A percentile compares a stretch with the other conserved stretches of the same genome.
Evolutionary conservation across 75 land plant species (phyloP).

Genomic region (Ceratopteris richardii): DNA sequence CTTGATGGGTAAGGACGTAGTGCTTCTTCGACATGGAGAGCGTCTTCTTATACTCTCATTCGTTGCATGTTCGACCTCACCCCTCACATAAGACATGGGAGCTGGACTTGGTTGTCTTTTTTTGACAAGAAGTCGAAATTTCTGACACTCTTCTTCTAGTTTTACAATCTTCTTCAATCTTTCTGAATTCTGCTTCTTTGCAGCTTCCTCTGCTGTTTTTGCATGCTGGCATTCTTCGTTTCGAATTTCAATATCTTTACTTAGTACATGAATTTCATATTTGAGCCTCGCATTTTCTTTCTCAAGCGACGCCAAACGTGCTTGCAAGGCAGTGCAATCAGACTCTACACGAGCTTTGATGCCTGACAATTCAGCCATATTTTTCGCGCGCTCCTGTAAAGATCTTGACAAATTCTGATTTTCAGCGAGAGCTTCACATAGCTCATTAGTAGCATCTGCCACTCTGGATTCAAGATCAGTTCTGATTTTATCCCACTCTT

Average conservation of each 20-base stretch:
- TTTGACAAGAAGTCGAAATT: conserved; percentile 18
- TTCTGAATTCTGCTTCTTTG: conserved; percentile 21
- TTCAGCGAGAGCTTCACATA: conserved; percentile 28
- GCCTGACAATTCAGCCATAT: conserved; percentile 34
- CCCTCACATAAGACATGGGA: conserved; percentile 18
- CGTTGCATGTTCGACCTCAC: conserved; percentile 13
- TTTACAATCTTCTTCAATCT: conserved; percentile 21
- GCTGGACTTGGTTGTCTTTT: conserved; percentile 22
- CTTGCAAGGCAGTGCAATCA: conserved; percentile 32
- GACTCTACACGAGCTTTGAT: conserved; percentile 40
- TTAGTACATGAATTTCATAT: conserved; percentile 39
- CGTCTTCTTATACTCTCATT: conserved; percentile 9
- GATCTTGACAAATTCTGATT: conserved; percentile 33
- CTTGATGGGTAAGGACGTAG: background rate
- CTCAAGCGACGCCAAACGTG: conserved; percentile 44
- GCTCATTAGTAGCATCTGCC: conserved; percentile 24
- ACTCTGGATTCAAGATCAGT: conserved; percentile 43
- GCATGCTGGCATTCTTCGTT: conserved; percentile 20
- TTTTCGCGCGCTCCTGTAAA: conserved; percentile 41
- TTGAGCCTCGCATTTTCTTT: conserved; percentile 57
- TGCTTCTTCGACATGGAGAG: conserved; percentile 5
- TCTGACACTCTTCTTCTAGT: conserved; percentile 32
- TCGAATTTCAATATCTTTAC: conserved; percentile 18
- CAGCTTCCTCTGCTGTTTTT: conserved; percentile 15
- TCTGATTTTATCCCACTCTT: conserved; percentile 44